phyloP scores from a whole-genome alignment of 2,329 filamentous ascomycete species.

The Penicillium fuscoglaucum region DNA sequence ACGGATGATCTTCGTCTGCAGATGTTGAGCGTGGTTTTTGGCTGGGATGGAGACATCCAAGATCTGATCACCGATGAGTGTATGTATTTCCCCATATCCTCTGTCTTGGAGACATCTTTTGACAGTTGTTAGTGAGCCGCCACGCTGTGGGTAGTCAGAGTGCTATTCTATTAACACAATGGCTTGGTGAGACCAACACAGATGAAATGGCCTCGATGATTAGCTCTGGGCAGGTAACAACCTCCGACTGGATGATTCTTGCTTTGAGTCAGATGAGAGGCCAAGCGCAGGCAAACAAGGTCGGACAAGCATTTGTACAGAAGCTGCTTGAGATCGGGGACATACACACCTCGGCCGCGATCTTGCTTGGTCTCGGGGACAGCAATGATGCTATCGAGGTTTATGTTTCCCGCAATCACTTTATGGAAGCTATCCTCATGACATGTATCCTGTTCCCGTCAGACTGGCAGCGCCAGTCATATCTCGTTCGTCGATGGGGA shows the following conservation, averaged over 20 bases:
- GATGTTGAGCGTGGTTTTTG: conserved; percentile 93
- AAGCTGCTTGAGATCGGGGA: conserved; percentile 86
- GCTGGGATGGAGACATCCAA: conserved; percentile 84
- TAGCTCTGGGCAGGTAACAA: conserved; percentile 80
- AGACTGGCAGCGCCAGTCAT: conserved; percentile 89
- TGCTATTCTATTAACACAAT: conserved; percentile 82
- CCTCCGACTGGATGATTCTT: conserved; percentile 94
- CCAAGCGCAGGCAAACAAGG: conserved; percentile 77
- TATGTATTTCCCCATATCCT: conserved; percentile 35
- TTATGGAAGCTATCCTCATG: conserved; percentile 88
- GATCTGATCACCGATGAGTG: conserved; percentile 80
- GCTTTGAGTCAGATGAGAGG: conserved; percentile 85
- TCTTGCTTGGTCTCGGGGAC: conserved; percentile 89
- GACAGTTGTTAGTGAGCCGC: conserved; percentile 55
- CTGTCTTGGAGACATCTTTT: conserved; percentile 10
- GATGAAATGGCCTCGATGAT: conserved; percentile 77
- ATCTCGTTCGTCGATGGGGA: conserved; percentile 90
- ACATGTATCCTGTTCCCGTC: conserved; percentile 77
- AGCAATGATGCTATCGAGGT: conserved; percentile 94
- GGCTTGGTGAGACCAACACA: conserved; percentile 82
- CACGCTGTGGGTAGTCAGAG: conserved; percentile 73
- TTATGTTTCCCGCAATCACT: conserved; percentile 86
- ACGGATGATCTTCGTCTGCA: conserved; percentile 78
- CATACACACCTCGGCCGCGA: conserved; percentile 86
- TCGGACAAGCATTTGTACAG: conserved; percentile 87